These are phyloP conservation scores for Exophiala lecanii-corni DNA, from an alignment of 2,329 filamentous ascomycete species.

Conservation along the genomic window DNA sequence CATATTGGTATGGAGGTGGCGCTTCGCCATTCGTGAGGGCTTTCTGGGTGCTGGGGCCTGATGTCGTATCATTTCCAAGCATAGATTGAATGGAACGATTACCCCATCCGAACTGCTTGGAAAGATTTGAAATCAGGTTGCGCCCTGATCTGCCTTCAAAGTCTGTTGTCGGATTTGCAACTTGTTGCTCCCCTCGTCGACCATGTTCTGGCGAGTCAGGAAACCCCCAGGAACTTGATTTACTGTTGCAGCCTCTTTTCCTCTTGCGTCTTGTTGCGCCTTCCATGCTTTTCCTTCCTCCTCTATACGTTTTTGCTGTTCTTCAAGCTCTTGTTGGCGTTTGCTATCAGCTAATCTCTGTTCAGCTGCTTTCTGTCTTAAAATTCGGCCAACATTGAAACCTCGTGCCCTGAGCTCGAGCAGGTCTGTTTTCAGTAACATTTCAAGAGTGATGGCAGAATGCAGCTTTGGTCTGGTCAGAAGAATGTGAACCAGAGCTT, in stretches of 20 bases:
- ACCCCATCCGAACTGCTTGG: constrained; percentile 62
- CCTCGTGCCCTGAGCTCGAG: constrained; percentile 77
- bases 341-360: constrained; percentile 81
- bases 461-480: constrained; percentile 80
- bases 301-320: constrained; percentile 65
- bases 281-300: constrained; percentile 54
- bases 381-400: constrained; percentile 93
- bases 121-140: constrained; percentile 65
- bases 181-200: too few relatives aligned
- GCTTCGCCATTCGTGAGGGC: constrained; percentile 23
- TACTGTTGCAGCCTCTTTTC: neutral
- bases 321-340: constrained; percentile 67
- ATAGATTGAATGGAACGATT: constrained; percentile 32
- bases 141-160: constrained; percentile 43
- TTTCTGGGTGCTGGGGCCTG: constrained; percentile 3
- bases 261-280: constrained; percentile 31
- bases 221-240: constrained; percentile 65
- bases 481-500: constrained; percentile 76
- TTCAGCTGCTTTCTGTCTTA: constrained; percentile 81
- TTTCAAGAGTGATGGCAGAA: constrained; percentile 85
- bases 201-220: constrained; percentile 60
- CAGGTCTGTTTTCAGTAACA: constrained; percentile 79
- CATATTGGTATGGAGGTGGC: constrained; percentile 39
- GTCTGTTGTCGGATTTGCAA: too few relatives aligned
- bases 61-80: constrained; percentile 25